Evolutionary conservation across 176 grass and related monocot species (phyloP).

Genomic region (Rhynchospora breviuscula): DNA sequence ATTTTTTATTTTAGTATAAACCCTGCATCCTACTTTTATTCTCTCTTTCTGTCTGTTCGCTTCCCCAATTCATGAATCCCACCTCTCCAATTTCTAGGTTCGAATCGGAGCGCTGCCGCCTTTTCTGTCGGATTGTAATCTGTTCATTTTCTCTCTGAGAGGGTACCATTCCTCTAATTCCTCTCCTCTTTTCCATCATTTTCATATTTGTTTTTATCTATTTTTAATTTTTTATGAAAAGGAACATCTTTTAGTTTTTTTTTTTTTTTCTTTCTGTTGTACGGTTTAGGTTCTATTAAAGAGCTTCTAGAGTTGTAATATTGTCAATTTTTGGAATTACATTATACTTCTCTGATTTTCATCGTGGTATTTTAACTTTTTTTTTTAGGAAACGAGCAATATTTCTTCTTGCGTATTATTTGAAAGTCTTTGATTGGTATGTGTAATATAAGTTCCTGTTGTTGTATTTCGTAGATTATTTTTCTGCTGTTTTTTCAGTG

Average conservation of each 20-base stretch:
- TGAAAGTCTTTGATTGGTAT: neutral
- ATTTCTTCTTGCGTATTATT: no score
- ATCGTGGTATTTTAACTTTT: neutral
- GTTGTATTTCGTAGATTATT: neutral
- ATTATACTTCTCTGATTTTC: neutral
- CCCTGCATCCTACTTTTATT: no score
- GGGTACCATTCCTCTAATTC: neutral
- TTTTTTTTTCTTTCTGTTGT: neutral
- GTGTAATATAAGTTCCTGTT: neutral
- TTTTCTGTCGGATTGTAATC: neutral
- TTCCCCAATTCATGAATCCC: neutral
- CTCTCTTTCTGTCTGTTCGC: no score
- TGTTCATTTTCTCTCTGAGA: neutral
- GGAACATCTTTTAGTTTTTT: neutral
- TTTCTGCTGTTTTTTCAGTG: neutral
- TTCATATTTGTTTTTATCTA: neutral
- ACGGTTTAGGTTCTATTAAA: neutral
- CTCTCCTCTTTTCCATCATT: conserved; percentile 10
- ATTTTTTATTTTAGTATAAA: no score
- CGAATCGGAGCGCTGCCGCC: conserved; percentile 5
- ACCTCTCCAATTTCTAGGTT: conserved; percentile 23
- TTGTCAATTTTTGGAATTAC: neutral
- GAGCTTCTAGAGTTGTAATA: neutral
- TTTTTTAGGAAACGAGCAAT: neutral
- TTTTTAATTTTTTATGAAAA: neutral